Evolutionary conservation across 2,329 filamentous ascomycete genomes (phyloP), one percentile per base, ranked within the genome.

Genomic region (Clonostachys chloroleuca): DNA sequence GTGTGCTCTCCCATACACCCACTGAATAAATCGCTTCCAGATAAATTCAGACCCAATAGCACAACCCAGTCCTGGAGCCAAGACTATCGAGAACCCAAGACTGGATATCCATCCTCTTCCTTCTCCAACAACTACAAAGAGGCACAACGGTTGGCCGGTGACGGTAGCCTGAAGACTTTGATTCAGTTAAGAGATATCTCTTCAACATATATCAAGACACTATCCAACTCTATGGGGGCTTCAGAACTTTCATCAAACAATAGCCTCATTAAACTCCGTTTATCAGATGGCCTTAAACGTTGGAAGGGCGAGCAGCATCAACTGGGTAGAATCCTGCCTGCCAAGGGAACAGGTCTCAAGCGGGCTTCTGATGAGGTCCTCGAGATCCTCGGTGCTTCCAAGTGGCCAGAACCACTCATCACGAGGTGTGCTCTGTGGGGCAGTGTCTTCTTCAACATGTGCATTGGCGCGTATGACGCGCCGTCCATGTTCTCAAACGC

Each of bases 401-500:
- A 46, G 44, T 55, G 53, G 51, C 53, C 49, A 14, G 46, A 48
- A 12, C 49, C 49, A 16, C n/a, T 52, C n/a, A 47, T 43, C 39
- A 56, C 53, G 17, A 55, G 50, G 49, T 55, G 55, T 37, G 50
- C 53, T 12, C 35, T 56, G 12, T 55, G 54, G 17, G 53, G 54
- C 17, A 54, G 53, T 37, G 53, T 53, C 18, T 51, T 55, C 7
- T 47, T 49, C 40, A 49, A 40, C 36, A 33, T 56, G 45, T 46
- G 54, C 36, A 55, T 54, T 3, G 54, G 54, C 33, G 50, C 49
- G 12, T 50, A 50, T 12, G 49, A 56, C 34, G 51, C 44, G 20
- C 44, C 34, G 42, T 52, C 52, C 41, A 49, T 55, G 46, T 55
- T 55, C 45, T 56, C 54, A 44, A 56, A 56, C 41, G 54, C 55